Evolutionary conservation across 148 eudicot species (phyloP).

Genomic region (Camellia sinensis): DNA sequence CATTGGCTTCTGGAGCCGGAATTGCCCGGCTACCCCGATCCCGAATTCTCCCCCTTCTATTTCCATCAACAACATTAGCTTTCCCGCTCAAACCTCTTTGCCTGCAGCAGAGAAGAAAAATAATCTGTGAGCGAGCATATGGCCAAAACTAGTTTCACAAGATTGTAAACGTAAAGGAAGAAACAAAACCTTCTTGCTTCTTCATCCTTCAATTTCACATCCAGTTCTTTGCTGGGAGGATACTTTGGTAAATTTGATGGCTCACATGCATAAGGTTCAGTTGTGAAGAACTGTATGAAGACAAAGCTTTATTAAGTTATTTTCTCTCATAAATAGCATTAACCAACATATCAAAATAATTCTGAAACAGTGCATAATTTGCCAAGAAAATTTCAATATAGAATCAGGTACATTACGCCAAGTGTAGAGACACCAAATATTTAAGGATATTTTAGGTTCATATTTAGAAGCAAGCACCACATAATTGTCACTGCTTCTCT

Average conservation of each 20-base stretch:
- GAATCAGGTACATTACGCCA: not conserved
- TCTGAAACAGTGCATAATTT: not conserved
- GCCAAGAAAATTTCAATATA: not conserved
- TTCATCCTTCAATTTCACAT: constrained; percentile 77
- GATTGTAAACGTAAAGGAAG: not conserved
- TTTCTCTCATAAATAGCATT: constrained; percentile 1
- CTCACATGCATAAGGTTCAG: constrained; percentile 87
- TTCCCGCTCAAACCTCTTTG: constrained; percentile 59
- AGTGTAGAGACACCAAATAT: not conserved
- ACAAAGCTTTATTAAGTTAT: not conserved
- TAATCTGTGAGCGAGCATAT: constrained; percentile 8
- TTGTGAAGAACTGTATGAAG: constrained; percentile 59
- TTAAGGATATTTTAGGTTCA: too few relatives aligned
- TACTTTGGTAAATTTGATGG: constrained; percentile 86
- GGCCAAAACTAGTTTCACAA: not conserved
- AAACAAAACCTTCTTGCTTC: constrained; percentile 73
- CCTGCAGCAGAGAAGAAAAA: constrained; percentile 32
- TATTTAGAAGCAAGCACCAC: too few relatives aligned
- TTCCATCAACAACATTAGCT: constrained; percentile 47
- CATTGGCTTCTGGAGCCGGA: constrained; percentile 90
- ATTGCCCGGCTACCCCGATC: constrained; percentile 58
- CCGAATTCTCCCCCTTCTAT: constrained; percentile 51
- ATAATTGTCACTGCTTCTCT: too few relatives aligned
- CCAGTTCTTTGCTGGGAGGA: constrained; percentile 96
- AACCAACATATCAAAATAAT: not conserved